Conservation (phyloP, 768 basidiomycete species). For the Mycena kentingensis region DNA sequence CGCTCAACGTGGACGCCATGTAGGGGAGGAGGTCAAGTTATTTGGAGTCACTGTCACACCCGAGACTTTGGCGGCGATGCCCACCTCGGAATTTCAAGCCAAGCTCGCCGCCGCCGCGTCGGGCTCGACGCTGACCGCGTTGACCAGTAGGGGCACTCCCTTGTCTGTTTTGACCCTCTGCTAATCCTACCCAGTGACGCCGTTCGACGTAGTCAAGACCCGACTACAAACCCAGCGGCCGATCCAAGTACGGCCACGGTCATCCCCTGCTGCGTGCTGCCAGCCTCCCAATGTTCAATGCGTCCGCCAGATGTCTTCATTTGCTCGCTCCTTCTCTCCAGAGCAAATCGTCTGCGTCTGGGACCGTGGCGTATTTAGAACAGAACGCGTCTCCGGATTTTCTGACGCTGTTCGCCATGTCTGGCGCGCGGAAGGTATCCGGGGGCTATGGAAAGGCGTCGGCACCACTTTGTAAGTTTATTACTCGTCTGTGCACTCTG, state of each 20-base stretch:
- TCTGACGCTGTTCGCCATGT: slow-evolving; percentile 83
- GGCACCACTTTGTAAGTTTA: slow-evolving; percentile 82
- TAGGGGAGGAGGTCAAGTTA: slow-evolving; percentile 15
- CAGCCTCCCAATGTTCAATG: slow-evolving; percentile 63
- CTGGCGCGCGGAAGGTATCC: slow-evolving; percentile 74
- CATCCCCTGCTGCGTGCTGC: slow-evolving; percentile 64
- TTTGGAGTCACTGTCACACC: not conserved
- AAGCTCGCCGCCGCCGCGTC: slow-evolving; percentile 79
- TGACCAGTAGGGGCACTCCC: slow-evolving; percentile 62
- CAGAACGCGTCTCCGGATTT: slow-evolving; percentile 81
- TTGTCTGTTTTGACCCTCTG: not conserved
- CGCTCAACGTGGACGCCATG: slow-evolving; percentile 50
- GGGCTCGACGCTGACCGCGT: slow-evolving; percentile 78
- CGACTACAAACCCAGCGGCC: slow-evolving; percentile 93
- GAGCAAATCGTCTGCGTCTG: slow-evolving; percentile 79
- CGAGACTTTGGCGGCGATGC: slow-evolving; percentile 8
- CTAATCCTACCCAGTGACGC: slow-evolving; percentile 76
- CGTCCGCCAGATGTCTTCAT: slow-evolving; percentile 77
- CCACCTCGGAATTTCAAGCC: slow-evolving; percentile 76
- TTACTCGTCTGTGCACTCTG: not conserved
- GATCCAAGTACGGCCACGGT: slow-evolving; percentile 49
- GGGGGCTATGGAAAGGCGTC: slow-evolving; percentile 93
- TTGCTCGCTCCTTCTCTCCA: slow-evolving; percentile 55
- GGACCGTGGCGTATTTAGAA: slow-evolving; percentile 69
- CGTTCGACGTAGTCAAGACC: slow-evolving; percentile 98